Percentiles rank a stretch among this genome's conserved stretches.
Evolutionary conservation across 805 yeast genomes (phyloP).

Genomic region (Nakazawaea siamensis): DNA sequence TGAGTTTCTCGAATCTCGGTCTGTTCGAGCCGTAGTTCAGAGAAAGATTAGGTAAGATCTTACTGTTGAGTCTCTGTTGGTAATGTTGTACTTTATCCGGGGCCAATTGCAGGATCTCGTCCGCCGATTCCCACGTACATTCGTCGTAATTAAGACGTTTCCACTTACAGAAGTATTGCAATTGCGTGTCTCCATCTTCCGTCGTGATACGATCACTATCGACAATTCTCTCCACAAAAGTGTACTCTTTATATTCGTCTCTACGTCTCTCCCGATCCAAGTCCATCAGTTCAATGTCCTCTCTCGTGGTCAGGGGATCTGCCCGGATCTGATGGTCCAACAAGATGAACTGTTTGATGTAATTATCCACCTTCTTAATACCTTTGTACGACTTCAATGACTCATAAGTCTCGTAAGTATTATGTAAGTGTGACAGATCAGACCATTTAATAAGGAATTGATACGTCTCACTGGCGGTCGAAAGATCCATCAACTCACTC

Average conservation of each 20-base stretch:
- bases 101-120: slow-evolving; percentile 73
- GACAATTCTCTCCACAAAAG: slow-evolving; percentile 83
- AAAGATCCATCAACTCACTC: slow-evolving; percentile 22
- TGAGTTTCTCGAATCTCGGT: slow-evolving; percentile 84
- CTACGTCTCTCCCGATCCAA: slow-evolving; percentile 78
- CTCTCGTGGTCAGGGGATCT: slow-evolving; percentile 79
- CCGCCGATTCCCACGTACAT: slow-evolving; percentile 95
- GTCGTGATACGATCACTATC: slow-evolving; percentile 62
- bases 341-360: slow-evolving; percentile 69
- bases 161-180: slow-evolving; percentile 91
- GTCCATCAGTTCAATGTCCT: slow-evolving; percentile 90
- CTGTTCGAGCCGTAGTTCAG: slow-evolving; percentile 68
- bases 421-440: slow-evolving; percentile 83
- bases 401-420: slow-evolving; percentile 81
- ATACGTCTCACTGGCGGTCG: slow-evolving; percentile 21
- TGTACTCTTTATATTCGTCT: slow-evolving; percentile 78
- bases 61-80: slow-evolving; percentile 74
- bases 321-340: slow-evolving; percentile 67
- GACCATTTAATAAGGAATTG: slow-evolving; percentile 77
- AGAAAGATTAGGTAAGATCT: slow-evolving; percentile 74
- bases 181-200: slow-evolving; percentile 56
- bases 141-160: slow-evolving; percentile 87
- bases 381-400: slow-evolving; percentile 55
- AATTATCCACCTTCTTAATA: slow-evolving; percentile 80
- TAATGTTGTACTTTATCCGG: slow-evolving; percentile 79